These are phyloP conservation scores for Candida sonorensis DNA, from an alignment of 805 yeast genomes.

Conservation along the genomic window DNA sequence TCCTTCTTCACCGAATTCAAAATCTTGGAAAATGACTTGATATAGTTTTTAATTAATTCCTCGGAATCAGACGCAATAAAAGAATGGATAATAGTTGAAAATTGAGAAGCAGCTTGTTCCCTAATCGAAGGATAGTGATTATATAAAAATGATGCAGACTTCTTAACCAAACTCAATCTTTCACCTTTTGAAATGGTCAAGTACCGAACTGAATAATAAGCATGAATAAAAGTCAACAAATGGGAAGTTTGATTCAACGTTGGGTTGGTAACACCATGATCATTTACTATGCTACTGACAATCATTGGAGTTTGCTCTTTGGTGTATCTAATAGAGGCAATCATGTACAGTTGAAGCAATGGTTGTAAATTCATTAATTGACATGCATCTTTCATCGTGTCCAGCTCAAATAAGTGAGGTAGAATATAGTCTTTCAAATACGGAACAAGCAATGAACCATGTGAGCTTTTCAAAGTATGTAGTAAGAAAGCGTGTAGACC, in stretches of 20 bases:
- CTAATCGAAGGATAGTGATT: constrained; percentile 70
- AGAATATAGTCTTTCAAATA: constrained; percentile 46
- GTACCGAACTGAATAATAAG: constrained; percentile 63
- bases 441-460: constrained; percentile 46
- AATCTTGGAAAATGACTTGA: constrained; percentile 36
- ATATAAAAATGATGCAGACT: constrained; percentile 47
- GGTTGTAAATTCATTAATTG: constrained; percentile 60
- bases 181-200: constrained; percentile 44
- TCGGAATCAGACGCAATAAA: constrained; percentile 42
- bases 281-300: constrained; percentile 36
- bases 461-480: constrained; percentile 46
- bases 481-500: constrained; percentile 58
- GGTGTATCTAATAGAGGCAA: constrained; percentile 44
- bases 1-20: constrained; percentile 30
- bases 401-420: constrained; percentile 62
- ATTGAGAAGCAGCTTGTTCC: constrained; percentile 59
- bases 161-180: constrained; percentile 40
- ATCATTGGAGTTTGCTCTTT: constrained; percentile 34
- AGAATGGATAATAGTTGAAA: constrained; percentile 76
- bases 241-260: constrained; percentile 59
- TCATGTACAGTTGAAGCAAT: constrained; percentile 33
- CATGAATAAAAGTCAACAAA: constrained; percentile 63
- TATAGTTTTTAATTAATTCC: constrained; percentile 34
- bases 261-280: constrained; percentile 29
- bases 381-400: constrained; percentile 72